phyloP scores from a whole-genome alignment of 202 grass and related monocot species.

The Carex arenaria region DNA sequence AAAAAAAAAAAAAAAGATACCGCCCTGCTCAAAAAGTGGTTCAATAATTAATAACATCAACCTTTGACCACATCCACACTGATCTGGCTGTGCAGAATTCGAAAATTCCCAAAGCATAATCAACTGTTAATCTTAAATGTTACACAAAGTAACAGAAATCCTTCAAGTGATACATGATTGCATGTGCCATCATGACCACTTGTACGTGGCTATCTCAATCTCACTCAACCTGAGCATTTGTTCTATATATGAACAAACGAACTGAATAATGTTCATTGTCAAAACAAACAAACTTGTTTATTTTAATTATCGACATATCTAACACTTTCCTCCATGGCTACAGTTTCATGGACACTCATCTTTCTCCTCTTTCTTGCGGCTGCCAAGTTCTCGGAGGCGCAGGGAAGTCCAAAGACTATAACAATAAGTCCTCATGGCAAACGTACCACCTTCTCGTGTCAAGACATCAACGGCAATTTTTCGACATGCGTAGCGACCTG shows the following conservation, averaged over 20 bases:
- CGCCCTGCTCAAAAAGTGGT: background rate
- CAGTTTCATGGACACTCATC: background rate
- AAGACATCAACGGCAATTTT: background rate
- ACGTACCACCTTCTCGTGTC: background rate
- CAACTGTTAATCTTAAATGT: conserved; percentile 3
- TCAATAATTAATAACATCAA: background rate
- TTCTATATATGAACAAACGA: conserved; percentile 9
- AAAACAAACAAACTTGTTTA: conserved; percentile 15
- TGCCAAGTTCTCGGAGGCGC: background rate
- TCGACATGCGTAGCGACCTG: conserved; percentile 28
- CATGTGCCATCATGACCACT: conserved; percentile 7
- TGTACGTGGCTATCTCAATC: background rate
- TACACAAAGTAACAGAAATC: conserved; percentile 9
- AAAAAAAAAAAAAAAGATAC: too few species aligned
- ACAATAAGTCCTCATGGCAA: background rate
- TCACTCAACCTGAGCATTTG: conserved; percentile 4
- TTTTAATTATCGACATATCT: background rate
- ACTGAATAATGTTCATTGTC: background rate
- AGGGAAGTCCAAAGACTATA: background rate
- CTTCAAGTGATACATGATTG: background rate
- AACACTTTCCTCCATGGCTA: background rate
- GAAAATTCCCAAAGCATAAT: background rate
- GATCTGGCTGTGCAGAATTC: background rate
- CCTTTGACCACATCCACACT: background rate
- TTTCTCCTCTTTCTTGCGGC: conserved; percentile 12